Evolutionary conservation across 2,329 filamentous ascomycete species (phyloP), one percentile per base, ranked within the genome.

Genomic region (Penicillium sp.): DNA sequence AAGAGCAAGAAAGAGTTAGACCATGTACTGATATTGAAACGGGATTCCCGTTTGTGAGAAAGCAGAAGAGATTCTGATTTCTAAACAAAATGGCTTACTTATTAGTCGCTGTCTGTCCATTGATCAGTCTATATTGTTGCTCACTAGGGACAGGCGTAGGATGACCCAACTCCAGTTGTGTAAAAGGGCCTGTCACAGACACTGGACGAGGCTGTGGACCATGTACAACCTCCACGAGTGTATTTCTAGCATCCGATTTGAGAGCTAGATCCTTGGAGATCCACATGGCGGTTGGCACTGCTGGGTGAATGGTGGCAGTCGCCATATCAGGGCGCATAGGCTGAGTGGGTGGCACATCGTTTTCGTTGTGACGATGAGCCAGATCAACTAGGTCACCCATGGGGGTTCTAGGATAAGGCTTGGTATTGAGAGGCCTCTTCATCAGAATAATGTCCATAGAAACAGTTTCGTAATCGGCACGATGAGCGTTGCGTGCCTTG

Each of bases 401-500:
- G 0, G 58, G 53, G 1, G 62, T 57, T 48, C 65, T 63, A 11
- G 59, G 60, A 48, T 65, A 61, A 13, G 67, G 57, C 3, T 61
- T 60, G 16, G 59, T 59, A 19, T 59, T 64, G 42, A 68, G 55
- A 3, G 75, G 64, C 51, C 69, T 71, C 51, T 71, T 70, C 68
- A 72, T 65, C 30, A 78, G 58, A 13, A 78, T 69, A n/a, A 78
- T 63, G 30, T 75, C 67, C 69, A 78, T 73, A 4, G 69, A 72
- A 30, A 69, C 59, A 13, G 70, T 75, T 28, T 76, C 71, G 16
- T 72, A 72, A 51, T 73, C 70, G n/a, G 67, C 62, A 1, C 63
- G 68, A 35, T 66, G 65, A 57, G 65, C 59, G 43, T 70, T 67
- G 57, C 71, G 71, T 26, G 72, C 66, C 57, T 71, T 71, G 46